Conservation (phyloP, 305 asterid species). For the Nicotiana rustica region DNA sequence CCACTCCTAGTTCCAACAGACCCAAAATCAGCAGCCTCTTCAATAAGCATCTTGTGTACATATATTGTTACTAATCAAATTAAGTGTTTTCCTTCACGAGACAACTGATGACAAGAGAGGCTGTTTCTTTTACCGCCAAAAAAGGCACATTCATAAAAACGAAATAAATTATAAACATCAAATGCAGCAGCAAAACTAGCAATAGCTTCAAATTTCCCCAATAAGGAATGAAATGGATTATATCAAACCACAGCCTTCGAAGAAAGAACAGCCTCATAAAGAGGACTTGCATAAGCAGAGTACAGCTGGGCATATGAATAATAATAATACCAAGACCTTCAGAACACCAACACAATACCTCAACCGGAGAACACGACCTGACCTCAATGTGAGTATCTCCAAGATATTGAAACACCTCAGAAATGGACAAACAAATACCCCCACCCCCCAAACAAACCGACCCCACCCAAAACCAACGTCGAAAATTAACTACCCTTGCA, state of each 20-base stretch:
- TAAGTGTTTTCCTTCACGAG: not conserved
- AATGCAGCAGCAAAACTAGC: not conserved
- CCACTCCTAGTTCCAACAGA: not conserved
- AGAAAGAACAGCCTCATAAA: constrained; percentile 5
- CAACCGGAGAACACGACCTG: constrained; percentile 31
- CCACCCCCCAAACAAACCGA: not conserved
- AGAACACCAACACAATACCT: constrained; percentile 15
- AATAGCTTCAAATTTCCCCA: not conserved
- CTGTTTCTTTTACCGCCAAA: constrained; percentile 20
- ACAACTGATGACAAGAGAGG: not conserved
- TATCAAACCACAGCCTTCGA: not conserved
- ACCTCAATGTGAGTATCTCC: constrained; percentile 5
- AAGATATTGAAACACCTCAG: constrained; percentile 24
- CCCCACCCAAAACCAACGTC: constrained; percentile 28
- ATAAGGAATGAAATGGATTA: constrained; percentile 25
- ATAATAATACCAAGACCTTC: not conserved
- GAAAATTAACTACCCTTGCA: constrained; percentile 28
- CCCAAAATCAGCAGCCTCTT: not conserved
- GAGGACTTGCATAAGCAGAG: not conserved
- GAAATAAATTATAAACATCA: not conserved
- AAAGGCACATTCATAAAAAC: not conserved
- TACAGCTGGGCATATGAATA: constrained; percentile 12
- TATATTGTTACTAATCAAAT: not conserved
- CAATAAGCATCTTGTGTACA: not conserved
- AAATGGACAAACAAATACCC: constrained; percentile 21